These are phyloP conservation scores for Candida fluviatilis DNA, from an alignment of 805 yeast species.

Conservation along the genomic window DNA sequence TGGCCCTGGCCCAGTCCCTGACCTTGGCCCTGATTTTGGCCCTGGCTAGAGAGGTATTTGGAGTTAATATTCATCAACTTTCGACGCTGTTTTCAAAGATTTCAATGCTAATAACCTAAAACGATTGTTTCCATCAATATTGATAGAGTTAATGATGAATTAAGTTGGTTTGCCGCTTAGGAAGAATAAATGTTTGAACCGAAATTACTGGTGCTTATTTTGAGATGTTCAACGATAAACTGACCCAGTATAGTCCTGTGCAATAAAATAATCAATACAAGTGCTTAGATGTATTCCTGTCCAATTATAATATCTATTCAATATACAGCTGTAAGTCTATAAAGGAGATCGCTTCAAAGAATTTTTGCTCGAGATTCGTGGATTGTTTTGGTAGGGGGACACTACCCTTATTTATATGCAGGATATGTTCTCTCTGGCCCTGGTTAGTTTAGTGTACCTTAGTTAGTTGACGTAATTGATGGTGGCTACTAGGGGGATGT, in stretches of 20 bases:
- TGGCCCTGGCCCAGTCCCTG: constrained; percentile 29
- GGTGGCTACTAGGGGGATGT: constrained; percentile 38
- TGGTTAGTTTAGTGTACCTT: too few species aligned
- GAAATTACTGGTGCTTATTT: neutral
- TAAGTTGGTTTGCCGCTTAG: neutral
- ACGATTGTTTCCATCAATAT: neutral
- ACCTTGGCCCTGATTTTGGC: too few species aligned
- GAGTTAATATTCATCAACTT: constrained; percentile 30
- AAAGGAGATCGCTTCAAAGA: neutral
- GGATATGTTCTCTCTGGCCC: too few species aligned
- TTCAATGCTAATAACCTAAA: neutral
- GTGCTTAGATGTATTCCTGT: neutral
- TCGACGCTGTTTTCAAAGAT: neutral
- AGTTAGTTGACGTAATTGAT: too few species aligned
- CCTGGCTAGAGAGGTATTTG: constrained; percentile 29
- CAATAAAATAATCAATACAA: neutral
- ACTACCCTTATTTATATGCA: neutral
- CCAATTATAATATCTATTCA: neutral
- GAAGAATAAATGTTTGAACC: neutral
- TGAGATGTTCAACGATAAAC: neutral
- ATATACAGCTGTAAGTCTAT: neutral
- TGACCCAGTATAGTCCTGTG: neutral
- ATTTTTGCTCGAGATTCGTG: neutral
- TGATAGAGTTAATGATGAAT: neutral
- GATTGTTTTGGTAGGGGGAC: neutral